phyloP scores from a whole-genome alignment of 805 yeast species.

The Saturnispora halmiae region DNA sequence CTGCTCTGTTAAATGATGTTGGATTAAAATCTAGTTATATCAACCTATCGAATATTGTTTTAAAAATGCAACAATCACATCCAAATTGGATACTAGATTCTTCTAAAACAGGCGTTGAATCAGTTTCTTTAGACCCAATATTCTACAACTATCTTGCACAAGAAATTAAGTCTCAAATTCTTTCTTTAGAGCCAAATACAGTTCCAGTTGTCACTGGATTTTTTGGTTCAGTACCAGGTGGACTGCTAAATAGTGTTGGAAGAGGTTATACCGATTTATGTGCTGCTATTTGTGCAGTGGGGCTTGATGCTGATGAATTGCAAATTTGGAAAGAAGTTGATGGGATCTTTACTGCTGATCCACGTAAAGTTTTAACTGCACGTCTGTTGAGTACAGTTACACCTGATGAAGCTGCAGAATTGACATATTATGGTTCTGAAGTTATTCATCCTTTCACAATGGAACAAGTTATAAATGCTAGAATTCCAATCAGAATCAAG shows the following conservation, averaged over 20 bases:
- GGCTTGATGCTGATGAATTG: conserved; percentile 81
- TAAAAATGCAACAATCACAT: conserved; percentile 29
- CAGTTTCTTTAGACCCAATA: conserved; percentile 42
- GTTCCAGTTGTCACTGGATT: conserved; percentile 95
- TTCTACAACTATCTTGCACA: conserved; percentile 52
- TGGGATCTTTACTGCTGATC: conserved; percentile 98
- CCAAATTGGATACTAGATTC: conserved; percentile 42
- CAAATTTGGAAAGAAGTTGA: conserved; percentile 99
- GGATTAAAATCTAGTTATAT: conserved; percentile 73
- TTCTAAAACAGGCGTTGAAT: conserved; percentile 11
- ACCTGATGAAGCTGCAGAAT: conserved; percentile 97
- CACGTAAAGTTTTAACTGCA: conserved; percentile 88
- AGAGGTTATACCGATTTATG: conserved; percentile 97
- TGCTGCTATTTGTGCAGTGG: conserved; percentile 95
- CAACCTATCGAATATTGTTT: conserved; percentile 63
- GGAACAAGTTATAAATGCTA: conserved; percentile 97
- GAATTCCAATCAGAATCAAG: conserved; percentile 92
- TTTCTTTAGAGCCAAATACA: conserved; percentile 30
- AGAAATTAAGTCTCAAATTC: conserved; percentile 42
- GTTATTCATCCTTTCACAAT: conserved; percentile 98
- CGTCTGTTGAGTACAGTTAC: conserved; percentile 79
- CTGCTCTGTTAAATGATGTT: conserved; percentile 72
- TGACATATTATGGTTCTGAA: conserved; percentile 95
- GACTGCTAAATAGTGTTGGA: conserved; percentile 85
- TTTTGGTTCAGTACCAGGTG: conserved; percentile 95